Conservation (phyloP, 163 green algal genomes). For the Scenedesmus sp. region DNA sequence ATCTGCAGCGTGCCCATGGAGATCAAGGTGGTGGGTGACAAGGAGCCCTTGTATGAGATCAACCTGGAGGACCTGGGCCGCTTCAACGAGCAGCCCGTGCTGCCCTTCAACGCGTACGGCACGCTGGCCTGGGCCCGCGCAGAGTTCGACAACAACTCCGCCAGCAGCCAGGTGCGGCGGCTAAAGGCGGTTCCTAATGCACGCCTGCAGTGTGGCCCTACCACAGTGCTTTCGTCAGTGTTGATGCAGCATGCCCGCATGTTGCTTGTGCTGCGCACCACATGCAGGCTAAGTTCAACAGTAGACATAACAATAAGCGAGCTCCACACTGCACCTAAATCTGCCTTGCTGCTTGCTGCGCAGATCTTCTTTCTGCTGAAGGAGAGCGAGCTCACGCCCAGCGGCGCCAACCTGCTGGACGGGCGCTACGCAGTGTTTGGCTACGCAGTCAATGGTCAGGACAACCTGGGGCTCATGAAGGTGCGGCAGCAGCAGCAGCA, state of each 20-base stretch:
- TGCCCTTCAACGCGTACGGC: constrained; percentile 99
- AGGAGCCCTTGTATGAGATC: constrained; percentile 95
- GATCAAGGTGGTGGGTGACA: constrained; percentile 85
- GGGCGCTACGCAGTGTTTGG: constrained; percentile 98
- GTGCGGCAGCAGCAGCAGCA: constrained; percentile 21
- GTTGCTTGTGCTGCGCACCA: neutral
- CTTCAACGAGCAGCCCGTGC: constrained; percentile 87
- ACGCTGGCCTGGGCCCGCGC: constrained; percentile 94
- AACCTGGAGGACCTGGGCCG: constrained; percentile 95
- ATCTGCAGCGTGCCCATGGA: neutral
- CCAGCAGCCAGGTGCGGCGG: constrained; percentile 36
- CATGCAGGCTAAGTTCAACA: neutral
- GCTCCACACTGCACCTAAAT: no score
- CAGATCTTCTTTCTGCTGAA: constrained; percentile 96
- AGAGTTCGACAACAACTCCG: constrained; percentile 97
- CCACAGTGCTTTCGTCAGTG: no score
- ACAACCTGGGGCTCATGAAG: constrained; percentile 87
- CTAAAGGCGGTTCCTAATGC: neutral
- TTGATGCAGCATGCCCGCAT: no score
- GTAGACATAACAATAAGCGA: no score
- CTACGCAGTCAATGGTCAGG: constrained; percentile 91
- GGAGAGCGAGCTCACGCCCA: constrained; percentile 98
- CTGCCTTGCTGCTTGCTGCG: neutral
- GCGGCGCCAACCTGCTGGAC: constrained; percentile 96
- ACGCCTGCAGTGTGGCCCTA: neutral